These are phyloP conservation scores for Aspergillus sp. DNA, from an alignment of 2,329 filamentous ascomycete species.

Conservation along the genomic window DNA sequence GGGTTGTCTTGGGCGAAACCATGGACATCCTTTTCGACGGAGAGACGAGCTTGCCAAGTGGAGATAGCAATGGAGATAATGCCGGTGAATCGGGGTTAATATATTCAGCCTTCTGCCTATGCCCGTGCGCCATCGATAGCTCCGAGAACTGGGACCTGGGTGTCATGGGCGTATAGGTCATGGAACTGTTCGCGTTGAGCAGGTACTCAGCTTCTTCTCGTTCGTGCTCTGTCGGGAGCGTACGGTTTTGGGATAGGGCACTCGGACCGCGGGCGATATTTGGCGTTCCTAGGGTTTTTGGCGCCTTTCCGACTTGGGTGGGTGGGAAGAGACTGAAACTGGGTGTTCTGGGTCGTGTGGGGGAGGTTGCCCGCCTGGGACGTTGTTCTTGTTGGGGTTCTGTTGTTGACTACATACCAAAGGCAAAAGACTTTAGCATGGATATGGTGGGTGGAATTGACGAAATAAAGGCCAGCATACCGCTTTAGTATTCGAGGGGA, in stretches of 20 bases:
- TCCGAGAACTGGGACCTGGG: neutral
- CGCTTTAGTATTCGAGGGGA: conserved; percentile 40
- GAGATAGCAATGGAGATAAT: too few species aligned
- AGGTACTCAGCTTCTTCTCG: neutral
- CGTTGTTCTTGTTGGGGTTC: conserved; percentile 7
- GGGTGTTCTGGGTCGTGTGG: conserved; percentile 26
- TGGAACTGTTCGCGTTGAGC: neutral
- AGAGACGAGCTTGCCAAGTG: too few species aligned
- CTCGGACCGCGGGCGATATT: conserved; percentile 22
- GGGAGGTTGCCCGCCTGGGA: conserved; percentile 28
- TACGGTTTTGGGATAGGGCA: conserved; percentile 18
- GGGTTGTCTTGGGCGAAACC: too few species aligned
- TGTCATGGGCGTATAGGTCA: neutral
- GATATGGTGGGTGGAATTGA: too few species aligned
- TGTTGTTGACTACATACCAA: neutral
- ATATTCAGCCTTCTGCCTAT: too few species aligned
- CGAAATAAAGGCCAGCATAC: conserved; percentile 18
- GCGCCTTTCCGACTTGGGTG: conserved; percentile 23
- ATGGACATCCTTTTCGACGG: too few species aligned
- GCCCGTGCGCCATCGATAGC: too few species aligned
- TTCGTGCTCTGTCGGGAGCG: neutral
- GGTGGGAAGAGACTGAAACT: conserved; percentile 34
- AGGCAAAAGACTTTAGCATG: neutral
- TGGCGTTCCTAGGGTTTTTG: conserved; percentile 22
- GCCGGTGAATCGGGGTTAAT: too few species aligned